phyloP scores from a whole-genome alignment of 1,139 yeast genomes.

The Geotrichum klebahnii region DNA sequence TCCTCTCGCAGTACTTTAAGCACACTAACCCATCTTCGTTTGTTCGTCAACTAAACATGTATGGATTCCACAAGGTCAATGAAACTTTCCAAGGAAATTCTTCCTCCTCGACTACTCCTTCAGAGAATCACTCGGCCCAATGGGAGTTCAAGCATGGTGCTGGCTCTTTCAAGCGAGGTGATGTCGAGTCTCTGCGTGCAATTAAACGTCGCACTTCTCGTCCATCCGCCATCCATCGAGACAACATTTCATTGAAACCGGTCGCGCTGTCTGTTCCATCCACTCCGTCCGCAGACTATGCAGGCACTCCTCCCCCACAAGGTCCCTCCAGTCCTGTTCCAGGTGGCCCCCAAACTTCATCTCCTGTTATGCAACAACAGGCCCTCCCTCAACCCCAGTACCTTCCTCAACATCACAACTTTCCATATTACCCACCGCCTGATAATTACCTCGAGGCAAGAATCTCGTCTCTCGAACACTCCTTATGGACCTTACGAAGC shows the following conservation, averaged over 20 bases:
- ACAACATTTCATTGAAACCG: constrained; percentile 33
- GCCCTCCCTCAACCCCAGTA: constrained; percentile 18
- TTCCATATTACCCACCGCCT: constrained; percentile 19
- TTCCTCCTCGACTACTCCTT: constrained; percentile 15
- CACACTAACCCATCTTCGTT: constrained; percentile 93
- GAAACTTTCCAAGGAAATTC: constrained; percentile 32
- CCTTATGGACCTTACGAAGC: constrained; percentile 19
- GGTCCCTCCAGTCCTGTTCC: constrained; percentile 9
- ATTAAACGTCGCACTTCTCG: constrained; percentile 61
- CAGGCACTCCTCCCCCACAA: constrained; percentile 19
- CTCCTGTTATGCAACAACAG: constrained; percentile 12
- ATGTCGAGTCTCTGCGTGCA: constrained; percentile 57
- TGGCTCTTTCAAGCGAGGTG: constrained; percentile 73
- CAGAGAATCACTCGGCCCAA: constrained; percentile 37
- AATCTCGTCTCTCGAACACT: constrained; percentile 27
- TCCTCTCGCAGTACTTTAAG: constrained; percentile 86
- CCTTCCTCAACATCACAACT: constrained; percentile 19
- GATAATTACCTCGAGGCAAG: constrained; percentile 23
- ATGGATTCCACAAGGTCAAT: constrained; percentile 84
- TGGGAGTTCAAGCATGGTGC: constrained; percentile 92
- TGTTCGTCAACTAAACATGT: constrained; percentile 94
- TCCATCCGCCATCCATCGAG: constrained; percentile 36
- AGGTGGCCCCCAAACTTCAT: constrained; percentile 10
- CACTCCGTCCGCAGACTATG: constrained; percentile 28
- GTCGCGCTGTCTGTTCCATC: constrained; percentile 34